Percentiles rank a stretch among this genome's conserved stretches.
These are phyloP conservation scores for Candida morakotiae DNA, from an alignment of 805 yeast genomes.

Conservation along the genomic window DNA sequence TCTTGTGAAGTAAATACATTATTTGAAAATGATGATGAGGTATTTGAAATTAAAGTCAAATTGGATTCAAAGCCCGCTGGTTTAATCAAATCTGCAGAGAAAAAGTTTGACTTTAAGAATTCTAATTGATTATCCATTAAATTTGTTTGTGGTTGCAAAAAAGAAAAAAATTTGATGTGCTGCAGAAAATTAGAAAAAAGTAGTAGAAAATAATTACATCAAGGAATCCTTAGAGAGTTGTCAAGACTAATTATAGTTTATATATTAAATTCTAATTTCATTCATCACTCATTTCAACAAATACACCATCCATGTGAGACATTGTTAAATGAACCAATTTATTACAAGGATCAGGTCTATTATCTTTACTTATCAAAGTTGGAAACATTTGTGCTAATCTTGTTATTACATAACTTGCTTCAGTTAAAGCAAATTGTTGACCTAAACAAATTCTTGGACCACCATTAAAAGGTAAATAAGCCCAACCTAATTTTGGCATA, in stretches of 20 bases:
- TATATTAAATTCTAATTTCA: not conserved
- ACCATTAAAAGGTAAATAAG: constrained; percentile 50
- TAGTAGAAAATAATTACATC: too few relatives aligned
- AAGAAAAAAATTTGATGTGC: too few relatives aligned
- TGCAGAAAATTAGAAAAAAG: too few relatives aligned
- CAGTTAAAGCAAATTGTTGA: constrained; percentile 53
- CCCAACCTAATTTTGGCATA: constrained; percentile 40
- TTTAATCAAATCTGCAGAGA: not conserved
- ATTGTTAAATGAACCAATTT: constrained; percentile 28
- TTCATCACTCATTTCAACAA: constrained; percentile 5
- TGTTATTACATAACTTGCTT: constrained; percentile 43
- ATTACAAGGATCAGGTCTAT: constrained; percentile 20
- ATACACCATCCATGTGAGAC: constrained; percentile 17
- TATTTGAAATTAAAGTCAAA: not conserved
- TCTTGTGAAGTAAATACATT: not conserved
- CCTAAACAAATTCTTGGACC: constrained; percentile 56
- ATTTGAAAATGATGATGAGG: not conserved
- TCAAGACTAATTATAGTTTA: too few relatives aligned
- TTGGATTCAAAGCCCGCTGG: not conserved
- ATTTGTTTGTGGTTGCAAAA: too few relatives aligned
- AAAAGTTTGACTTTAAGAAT: not conserved
- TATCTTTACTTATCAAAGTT: constrained; percentile 11
- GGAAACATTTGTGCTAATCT: constrained; percentile 26
- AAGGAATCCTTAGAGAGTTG: too few relatives aligned
- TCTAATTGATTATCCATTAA: not conserved